Evolutionary conservation across 1,284 basidiomycete species (phyloP), one percentile per base, ranked within the genome.

Genomic region (Phylloporus sp.): DNA sequence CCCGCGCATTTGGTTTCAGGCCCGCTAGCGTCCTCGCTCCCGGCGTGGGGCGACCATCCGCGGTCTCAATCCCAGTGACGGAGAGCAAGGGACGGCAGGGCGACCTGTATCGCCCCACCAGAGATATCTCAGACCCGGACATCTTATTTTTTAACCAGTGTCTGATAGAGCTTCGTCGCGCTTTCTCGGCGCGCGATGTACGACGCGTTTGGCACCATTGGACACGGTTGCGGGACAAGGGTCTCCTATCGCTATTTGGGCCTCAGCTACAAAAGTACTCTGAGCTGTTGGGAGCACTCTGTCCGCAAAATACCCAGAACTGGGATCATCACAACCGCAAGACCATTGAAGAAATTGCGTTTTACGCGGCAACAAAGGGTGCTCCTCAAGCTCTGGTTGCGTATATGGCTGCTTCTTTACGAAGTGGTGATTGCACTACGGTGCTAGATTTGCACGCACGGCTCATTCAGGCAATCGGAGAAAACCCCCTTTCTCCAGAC

Each of bases 341-440:
- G 41, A 72, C 76, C 23, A 74, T 86, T 20, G 82, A 85, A 66
- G 80, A 85, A 61, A 84, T 91, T 58, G 85, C 87, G 11, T 65
- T 90, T 27, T 79, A 84, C 25, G 83, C 85, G 4, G 82, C 82
- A 1, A 75, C 74, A n/a, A 79, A 80, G 65, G 85, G 84, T 2
- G 77, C 77, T 25, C 78, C 82, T 17, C 81, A 84, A 12, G 86
- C 85, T 4, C 78, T 93, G 59, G 81, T 80, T 65, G 82, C 82
- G 29, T 83, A 85, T 68, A 84, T 93, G 85, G 72, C 85, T 49
- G 73, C 78, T 32, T 79, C 85, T 68, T 76, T 92, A 67, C 75
- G 79, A 62, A 75, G 74, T 23, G 75, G 79, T 20, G 77, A 90
- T 63, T 77, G 84, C 12, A 72, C 80, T 8, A 77, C 80, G 4